phyloP scores from a whole-genome alignment of 768 basidiomycete genomes.

The Kwoniella dendrophila region DNA sequence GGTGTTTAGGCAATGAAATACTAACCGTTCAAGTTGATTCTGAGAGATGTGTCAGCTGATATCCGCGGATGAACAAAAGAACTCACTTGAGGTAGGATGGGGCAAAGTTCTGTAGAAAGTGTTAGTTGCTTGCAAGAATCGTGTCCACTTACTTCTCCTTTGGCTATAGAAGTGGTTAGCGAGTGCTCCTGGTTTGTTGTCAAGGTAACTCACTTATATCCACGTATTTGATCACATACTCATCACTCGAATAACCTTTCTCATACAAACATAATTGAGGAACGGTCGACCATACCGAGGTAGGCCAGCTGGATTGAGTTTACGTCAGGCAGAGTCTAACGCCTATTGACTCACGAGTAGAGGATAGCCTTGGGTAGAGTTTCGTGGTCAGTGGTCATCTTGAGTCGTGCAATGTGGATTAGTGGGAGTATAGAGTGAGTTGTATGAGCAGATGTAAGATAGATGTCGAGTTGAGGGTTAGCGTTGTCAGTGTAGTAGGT shows the following conservation, averaged over 20 bases:
- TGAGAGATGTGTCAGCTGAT: constrained; percentile 54
- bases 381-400: too few relatives aligned
- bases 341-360: constrained; percentile 62
- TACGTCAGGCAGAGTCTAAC: background rate
- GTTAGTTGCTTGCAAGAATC: background rate
- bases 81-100: constrained; percentile 64
- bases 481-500: too few relatives aligned
- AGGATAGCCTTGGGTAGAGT: constrained; percentile 69
- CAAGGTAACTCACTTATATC: constrained; percentile 41
- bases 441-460: too few relatives aligned
- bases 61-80: too few relatives aligned
- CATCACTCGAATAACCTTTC: constrained; percentile 81
- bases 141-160: constrained; percentile 60
- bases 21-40: constrained; percentile 75
- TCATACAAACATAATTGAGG: constrained; percentile 60
- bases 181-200: background rate
- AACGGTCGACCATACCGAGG: constrained; percentile 55
- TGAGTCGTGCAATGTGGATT: too few relatives aligned
- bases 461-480: too few relatives aligned
- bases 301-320: constrained; percentile 39
- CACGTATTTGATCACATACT: constrained; percentile 66
- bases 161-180: constrained; percentile 59
- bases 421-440: too few relatives aligned
- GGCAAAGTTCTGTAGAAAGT: constrained; percentile 64
- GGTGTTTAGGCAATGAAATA: background rate